phyloP scores from a whole-genome alignment of 257 asterid species.

The Solanum pinnatisectum region DNA sequence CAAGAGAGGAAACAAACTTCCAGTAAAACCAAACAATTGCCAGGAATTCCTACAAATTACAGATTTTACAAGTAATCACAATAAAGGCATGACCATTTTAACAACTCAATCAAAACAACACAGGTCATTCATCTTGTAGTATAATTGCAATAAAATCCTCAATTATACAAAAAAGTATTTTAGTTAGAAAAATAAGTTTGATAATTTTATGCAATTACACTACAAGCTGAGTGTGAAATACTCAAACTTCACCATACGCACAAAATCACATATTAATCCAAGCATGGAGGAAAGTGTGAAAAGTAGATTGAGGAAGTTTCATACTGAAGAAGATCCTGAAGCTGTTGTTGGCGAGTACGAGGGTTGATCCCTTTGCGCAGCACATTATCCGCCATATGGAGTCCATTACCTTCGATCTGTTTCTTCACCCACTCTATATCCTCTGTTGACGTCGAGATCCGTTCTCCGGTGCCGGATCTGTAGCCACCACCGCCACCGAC shows the following conservation, averaged over 20 bases:
- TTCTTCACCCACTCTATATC: conserved; percentile 72
- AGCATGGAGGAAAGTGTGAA: neutral
- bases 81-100: neutral
- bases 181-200: neutral
- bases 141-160: neutral
- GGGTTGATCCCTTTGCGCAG: conserved; percentile 96
- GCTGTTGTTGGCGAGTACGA: conserved; percentile 86
- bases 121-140: neutral
- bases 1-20: neutral
- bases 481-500: neutral
- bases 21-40: neutral
- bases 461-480: conserved; percentile 9
- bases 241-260: neutral
- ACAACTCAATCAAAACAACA: neutral
- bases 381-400: conserved; percentile 78
- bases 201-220: neutral
- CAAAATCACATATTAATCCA: neutral
- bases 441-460: conserved; percentile 46
- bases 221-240: neutral
- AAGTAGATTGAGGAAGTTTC: neutral
- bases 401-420: conserved; percentile 67
- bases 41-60: neutral
- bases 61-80: neutral
- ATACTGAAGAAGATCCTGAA: conserved; percentile 60
- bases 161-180: neutral